Percentiles rank a stretch among this genome's conserved stretches.
Evolutionary conservation across 2,329 filamentous ascomycete genomes (phyloP).

Genomic region (Fusarium sp.): DNA sequence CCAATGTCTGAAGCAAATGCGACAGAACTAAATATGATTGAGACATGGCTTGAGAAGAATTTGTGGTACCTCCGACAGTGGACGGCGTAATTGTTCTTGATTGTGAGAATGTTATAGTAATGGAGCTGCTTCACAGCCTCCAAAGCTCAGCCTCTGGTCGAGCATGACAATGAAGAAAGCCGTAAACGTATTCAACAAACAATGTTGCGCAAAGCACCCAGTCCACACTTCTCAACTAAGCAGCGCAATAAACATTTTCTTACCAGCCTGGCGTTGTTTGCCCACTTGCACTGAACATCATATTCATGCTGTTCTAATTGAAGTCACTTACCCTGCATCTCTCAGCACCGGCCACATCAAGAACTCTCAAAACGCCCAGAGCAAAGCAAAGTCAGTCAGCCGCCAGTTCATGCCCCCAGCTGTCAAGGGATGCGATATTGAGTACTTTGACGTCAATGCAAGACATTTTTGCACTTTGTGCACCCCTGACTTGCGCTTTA

Average conservation of each 20-base stretch:
- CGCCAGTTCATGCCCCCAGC: background rate
- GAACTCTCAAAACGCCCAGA: too few relatives aligned
- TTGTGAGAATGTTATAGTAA: background rate
- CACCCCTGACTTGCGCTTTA: background rate
- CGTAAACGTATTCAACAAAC: too few relatives aligned
- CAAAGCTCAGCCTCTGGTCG: background rate
- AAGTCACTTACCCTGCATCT: background rate
- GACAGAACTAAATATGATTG: background rate
- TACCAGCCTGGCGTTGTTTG: background rate
- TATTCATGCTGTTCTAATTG: background rate
- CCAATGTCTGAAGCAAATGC: background rate
- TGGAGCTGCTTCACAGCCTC: background rate
- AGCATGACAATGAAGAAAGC: background rate
- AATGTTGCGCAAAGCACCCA: fast-evolving
- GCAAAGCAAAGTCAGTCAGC: background rate
- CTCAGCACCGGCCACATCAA: fast-evolving
- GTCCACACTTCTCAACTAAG: fast-evolving
- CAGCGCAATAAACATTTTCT: background rate
- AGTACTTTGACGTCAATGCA: background rate
- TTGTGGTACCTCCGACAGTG: background rate
- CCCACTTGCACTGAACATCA: background rate
- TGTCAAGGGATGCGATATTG: background rate
- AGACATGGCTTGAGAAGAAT: background rate
- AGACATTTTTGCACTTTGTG: background rate
- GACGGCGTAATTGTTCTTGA: background rate